Conservation (phyloP, 2,329 filamentous ascomycete genomes). For the Ascochyta rabiei region DNA sequence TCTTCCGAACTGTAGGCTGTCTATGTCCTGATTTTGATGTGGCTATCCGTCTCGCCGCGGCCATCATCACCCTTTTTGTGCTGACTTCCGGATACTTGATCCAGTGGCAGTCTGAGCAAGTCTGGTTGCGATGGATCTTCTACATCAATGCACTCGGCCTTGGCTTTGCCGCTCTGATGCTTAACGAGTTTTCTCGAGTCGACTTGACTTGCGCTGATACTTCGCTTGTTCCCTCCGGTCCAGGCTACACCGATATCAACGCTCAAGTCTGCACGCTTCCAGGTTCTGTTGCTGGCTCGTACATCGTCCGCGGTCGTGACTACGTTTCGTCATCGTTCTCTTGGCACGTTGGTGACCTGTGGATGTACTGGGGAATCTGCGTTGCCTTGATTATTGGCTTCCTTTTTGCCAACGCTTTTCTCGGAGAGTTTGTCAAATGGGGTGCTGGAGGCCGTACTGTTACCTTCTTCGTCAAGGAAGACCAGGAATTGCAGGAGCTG, state of each 20-base stretch:
- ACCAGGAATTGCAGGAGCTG: slow-evolving; percentile 68
- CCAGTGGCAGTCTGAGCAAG: slow-evolving; percentile 74
- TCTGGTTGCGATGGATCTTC: slow-evolving; percentile 84
- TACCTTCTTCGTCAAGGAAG: slow-evolving; percentile 75
- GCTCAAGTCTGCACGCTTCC: slow-evolving; percentile 82
- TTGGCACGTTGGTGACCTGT: slow-evolving; percentile 71
- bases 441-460: slow-evolving; percentile 82
- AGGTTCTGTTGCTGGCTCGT: slow-evolving; percentile 70
- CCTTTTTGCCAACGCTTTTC: slow-evolving; percentile 71
- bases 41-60: slow-evolving; percentile 78
- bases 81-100: slow-evolving; percentile 84
- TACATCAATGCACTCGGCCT: slow-evolving; percentile 81
- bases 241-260: slow-evolving; percentile 71
- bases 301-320: slow-evolving; percentile 66
- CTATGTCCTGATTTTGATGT: slow-evolving; percentile 82
- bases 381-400: slow-evolving; percentile 77
- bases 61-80: slow-evolving; percentile 81
- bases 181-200: slow-evolving; percentile 79
- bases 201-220: slow-evolving; percentile 71
- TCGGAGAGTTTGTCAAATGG: slow-evolving; percentile 79
- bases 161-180: slow-evolving; percentile 79
- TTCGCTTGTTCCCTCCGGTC: slow-evolving; percentile 73
- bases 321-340: slow-evolving; percentile 74
- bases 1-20: slow-evolving; percentile 61
- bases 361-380: slow-evolving; percentile 72